Evolutionary conservation across 495 filamentous ascomycete genomes (phyloP).

Genomic region (Bombardia bombarda): DNA sequence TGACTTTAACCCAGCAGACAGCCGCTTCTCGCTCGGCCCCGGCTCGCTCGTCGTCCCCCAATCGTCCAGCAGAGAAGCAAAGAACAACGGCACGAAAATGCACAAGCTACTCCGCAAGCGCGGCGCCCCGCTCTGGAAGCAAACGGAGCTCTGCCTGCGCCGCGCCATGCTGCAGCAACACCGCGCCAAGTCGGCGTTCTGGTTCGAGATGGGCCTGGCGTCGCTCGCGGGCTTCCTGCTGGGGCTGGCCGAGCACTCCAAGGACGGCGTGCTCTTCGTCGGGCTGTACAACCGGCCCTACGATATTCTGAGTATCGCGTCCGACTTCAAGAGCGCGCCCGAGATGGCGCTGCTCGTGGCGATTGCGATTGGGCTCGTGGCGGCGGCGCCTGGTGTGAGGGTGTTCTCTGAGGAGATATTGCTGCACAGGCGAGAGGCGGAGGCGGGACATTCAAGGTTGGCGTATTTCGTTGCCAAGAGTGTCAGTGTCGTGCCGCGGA

Average conservation of each 20-base stretch:
- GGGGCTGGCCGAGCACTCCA: conserved; percentile 40
- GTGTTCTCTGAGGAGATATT: conserved; percentile 51
- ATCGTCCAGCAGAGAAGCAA: no score
- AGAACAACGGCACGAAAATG: conserved; percentile 13
- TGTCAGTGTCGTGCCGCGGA: conserved; percentile 37
- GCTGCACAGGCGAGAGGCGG: conserved; percentile 43
- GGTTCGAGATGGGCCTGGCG: conserved; percentile 44
- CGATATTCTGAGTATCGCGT: conserved; percentile 40
- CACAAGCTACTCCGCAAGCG: conserved; percentile 26
- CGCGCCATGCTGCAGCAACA: conserved; percentile 49
- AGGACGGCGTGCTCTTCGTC: conserved; percentile 43
- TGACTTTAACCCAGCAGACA: no score
- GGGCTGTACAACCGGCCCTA: conserved; percentile 43
- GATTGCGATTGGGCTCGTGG: conserved; percentile 47
- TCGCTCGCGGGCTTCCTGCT: conserved; percentile 45
- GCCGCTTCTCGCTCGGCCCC: no score
- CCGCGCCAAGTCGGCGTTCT: conserved; percentile 37
- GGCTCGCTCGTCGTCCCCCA: background rate
- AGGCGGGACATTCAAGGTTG: conserved; percentile 43
- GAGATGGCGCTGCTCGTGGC: conserved; percentile 41
- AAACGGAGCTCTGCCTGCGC: conserved; percentile 39
- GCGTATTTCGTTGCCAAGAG: conserved; percentile 54
- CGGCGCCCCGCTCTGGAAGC: conserved; percentile 38
- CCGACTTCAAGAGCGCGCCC: conserved; percentile 39
- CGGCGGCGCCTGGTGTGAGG: conserved; percentile 44